Conservation (phyloP, 768 basidiomycete species). For the Saitozyma sp. region DNA sequence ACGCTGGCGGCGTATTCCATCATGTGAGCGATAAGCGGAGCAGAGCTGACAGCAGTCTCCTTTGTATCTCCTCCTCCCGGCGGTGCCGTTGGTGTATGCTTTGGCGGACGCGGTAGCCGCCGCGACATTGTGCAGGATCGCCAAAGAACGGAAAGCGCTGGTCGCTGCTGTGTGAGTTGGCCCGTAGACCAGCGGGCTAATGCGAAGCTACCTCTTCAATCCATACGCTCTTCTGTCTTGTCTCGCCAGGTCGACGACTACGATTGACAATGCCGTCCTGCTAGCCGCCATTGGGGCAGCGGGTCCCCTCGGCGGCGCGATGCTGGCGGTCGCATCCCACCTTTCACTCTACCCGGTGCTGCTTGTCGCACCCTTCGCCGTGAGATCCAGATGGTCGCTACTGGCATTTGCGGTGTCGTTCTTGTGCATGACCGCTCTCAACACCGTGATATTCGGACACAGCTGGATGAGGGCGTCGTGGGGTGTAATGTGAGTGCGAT, state of each 20-base stretch:
- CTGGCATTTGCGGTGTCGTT: constrained; percentile 26
- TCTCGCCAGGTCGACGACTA: constrained; percentile 77
- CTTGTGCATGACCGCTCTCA: constrained; percentile 70
- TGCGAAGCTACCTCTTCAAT: constrained; percentile 75
- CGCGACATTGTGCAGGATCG: constrained; percentile 47
- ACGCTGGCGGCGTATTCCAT: constrained; percentile 78
- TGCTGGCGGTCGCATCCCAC: neutral
- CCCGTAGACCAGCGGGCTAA: constrained; percentile 9
- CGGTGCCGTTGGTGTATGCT: constrained; percentile 66
- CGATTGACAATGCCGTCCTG: constrained; percentile 73
- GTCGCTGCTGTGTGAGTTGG: constrained; percentile 67
- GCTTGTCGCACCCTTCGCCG: too few species aligned
- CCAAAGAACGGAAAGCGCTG: constrained; percentile 54
- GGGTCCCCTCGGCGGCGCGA: constrained; percentile 11
- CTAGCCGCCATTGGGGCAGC: constrained; percentile 71
- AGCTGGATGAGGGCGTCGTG: constrained; percentile 76
- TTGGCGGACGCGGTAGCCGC: constrained; percentile 68
- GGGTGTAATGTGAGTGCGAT: constrained; percentile 70
- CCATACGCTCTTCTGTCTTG: constrained; percentile 81
- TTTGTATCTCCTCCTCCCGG: constrained; percentile 69
- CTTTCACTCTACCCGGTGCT: too few species aligned
- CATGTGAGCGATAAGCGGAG: constrained; percentile 62
- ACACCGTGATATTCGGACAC: constrained; percentile 67
- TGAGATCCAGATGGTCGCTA: too few species aligned
- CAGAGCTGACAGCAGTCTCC: constrained; percentile 64